Base-by-base conservation (phyloP, 805 yeast species). In the Cyberlindnera amylophila region DNA sequence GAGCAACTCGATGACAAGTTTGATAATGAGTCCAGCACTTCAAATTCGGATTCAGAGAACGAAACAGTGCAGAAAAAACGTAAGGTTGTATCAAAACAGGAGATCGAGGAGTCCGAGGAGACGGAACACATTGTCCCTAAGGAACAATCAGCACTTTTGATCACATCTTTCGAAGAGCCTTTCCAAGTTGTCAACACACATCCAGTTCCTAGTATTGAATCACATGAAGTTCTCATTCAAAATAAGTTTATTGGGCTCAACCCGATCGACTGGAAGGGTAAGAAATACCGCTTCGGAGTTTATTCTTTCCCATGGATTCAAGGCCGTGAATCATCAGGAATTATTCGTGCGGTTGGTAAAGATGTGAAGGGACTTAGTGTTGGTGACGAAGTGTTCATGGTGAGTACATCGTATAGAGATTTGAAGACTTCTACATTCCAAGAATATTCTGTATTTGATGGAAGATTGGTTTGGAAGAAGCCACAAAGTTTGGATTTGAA, bases 211-310 rank as follows among this genome's bases (percentile, higher is more conserved):
- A 47, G 53, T 9, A 36, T 63, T 6, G 38, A 43, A 10, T 60
- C 61, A 7, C 54, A 59, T 44, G 66, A 63, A 37, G 45, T 63
- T 7, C 41, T 63, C 19, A 50, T 63, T 15, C 52, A 57, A 34
- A 63, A 63, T 41, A 58, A 59, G 39, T 59, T 60, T 35, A 59
- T 71, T 34, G 77, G 77, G 0, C 50, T 72, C 32, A 72, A 72
- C 47, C 77, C 74, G 9, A 62, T 72, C 26, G 77, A 72, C 49
- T 72, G 77, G 77, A 72, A 72, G 51, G 70, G 72, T 7, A 67
- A 69, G 38, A 69, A 66, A 41, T 72, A 66, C 47, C 59, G 62
- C 32, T 72, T 72, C 55, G 75, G 74, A 17, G 64, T 72, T 8
- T 67, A 71, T 47, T 64, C 69, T 12, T 70, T 71, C 43, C 77